Evolutionary conservation across 2,329 filamentous ascomycete species (phyloP).

Genomic region (Xylaria sp.): DNA sequence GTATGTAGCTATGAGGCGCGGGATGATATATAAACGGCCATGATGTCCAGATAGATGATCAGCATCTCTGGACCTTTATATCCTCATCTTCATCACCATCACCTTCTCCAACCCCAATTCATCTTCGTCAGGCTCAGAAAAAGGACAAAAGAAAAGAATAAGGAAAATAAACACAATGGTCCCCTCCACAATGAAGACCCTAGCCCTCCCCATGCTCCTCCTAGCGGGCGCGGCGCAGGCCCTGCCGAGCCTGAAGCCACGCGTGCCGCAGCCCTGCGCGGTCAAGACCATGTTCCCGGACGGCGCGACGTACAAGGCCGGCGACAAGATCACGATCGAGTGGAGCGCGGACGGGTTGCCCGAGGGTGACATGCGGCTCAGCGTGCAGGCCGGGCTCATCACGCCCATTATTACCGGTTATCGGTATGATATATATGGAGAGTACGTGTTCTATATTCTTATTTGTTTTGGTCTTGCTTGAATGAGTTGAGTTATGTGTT

Average conservation of each 20-base stretch:
- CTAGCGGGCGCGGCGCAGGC: slow-evolving; percentile 20
- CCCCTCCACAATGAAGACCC: slow-evolving; percentile 18
- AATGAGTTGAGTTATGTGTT: slow-evolving; percentile 19
- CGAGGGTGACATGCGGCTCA: slow-evolving; percentile 9
- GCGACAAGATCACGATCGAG: slow-evolving; percentile 24
- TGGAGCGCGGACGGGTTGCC: slow-evolving; percentile 22
- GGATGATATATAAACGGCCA: slow-evolving; percentile 22
- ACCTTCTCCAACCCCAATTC: slow-evolving; percentile 6
- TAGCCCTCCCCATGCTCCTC: slow-evolving; percentile 23
- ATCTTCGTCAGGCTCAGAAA: slow-evolving; percentile 16
- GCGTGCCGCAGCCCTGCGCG: slow-evolving; percentile 14
- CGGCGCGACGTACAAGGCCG: slow-evolving; percentile 21
- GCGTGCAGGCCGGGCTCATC: slow-evolving; percentile 16
- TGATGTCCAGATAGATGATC: slow-evolving; percentile 20
- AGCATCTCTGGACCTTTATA: slow-evolving; percentile 14
- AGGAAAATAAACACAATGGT: slow-evolving; percentile 19
- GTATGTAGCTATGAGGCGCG: slow-evolving; percentile 15
- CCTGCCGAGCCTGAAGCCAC: slow-evolving; percentile 19
- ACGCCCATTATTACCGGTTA: slow-evolving; percentile 26
- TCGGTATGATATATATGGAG: slow-evolving; percentile 1
- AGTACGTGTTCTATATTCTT: slow-evolving; percentile 22
- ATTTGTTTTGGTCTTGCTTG: slow-evolving; percentile 19
- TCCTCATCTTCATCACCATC: slow-evolving; percentile 14
- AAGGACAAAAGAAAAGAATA: background rate
- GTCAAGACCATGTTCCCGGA: slow-evolving; percentile 21